phyloP scores from a whole-genome alignment of 805 yeast species.

The Candida hungchunana region DNA sequence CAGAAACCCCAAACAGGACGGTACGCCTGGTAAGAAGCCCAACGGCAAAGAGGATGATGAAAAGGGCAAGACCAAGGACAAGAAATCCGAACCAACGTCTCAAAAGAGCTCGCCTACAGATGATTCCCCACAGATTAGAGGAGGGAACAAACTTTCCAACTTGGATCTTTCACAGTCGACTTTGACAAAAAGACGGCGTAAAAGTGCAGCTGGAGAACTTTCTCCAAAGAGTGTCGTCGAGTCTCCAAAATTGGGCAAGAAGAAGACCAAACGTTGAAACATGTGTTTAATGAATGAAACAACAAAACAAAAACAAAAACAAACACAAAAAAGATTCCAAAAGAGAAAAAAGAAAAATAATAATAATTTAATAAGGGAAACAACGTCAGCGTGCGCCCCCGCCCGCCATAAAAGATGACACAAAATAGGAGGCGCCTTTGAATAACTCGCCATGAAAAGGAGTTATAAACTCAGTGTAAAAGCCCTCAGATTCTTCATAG shows the following conservation, averaged over 20 bases:
- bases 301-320: not conserved
- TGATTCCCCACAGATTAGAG: slow-evolving; percentile 5
- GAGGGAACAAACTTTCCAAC: slow-evolving; percentile 13
- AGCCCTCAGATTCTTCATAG: too few species aligned
- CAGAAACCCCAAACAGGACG: slow-evolving; percentile 10
- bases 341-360: not conserved
- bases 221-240: slow-evolving; percentile 23
- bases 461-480: too few species aligned
- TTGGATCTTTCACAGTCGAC: slow-evolving; percentile 33
- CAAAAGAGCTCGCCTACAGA: slow-evolving; percentile 10
- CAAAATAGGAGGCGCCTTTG: not conserved
- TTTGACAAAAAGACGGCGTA: slow-evolving; percentile 32
- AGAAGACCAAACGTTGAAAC: slow-evolving; percentile 1
- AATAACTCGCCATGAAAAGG: too few species aligned
- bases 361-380: too few species aligned
- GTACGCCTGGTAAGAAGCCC: slow-evolving; percentile 6
- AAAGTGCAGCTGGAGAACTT: slow-evolving; percentile 22
- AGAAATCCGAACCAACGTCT: slow-evolving; percentile 2
- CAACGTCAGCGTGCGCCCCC: too few species aligned
- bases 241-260: slow-evolving; percentile 12
- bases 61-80: slow-evolving; percentile 4
- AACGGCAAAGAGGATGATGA: too few species aligned
- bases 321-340: not conserved
- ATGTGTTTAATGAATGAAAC: not conserved
- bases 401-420: not conserved